Conservation (phyloP, 2,329 filamentous ascomycete species). For the Epichloe elymi region DNA sequence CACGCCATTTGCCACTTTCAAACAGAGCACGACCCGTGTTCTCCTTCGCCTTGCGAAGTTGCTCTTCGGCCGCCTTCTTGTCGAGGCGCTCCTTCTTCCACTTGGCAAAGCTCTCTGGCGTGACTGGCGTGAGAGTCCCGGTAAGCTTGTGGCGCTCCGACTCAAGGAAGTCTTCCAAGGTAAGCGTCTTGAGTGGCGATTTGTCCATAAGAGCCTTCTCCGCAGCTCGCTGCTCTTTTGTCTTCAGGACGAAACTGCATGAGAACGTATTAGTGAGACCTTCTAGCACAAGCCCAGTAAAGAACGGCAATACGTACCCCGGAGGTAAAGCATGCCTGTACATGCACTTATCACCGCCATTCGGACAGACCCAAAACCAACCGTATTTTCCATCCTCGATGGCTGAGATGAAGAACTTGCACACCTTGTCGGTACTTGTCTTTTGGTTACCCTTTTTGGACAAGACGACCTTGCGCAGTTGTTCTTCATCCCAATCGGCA, state of each 20-base stretch:
- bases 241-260: constrained; percentile 82
- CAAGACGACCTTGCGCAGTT: constrained; percentile 76
- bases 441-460: constrained; percentile 95
- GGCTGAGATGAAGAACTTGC: constrained; percentile 95
- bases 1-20: constrained; percentile 88
- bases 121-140: constrained; percentile 85
- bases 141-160: constrained; percentile 92
- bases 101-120: constrained; percentile 79
- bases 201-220: constrained; percentile 96
- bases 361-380: constrained; percentile 98
- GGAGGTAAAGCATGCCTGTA: constrained; percentile 92
- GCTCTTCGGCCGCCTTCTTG: constrained; percentile 92
- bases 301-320: constrained; percentile 50
- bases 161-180: constrained; percentile 93
- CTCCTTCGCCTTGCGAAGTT: constrained; percentile 83
- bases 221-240: constrained; percentile 86
- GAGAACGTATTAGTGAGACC: constrained; percentile 12
- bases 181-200: constrained; percentile 84
- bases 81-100: constrained; percentile 93
- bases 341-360: constrained; percentile 95
- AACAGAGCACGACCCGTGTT: constrained; percentile 91
- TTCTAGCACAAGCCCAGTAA: background rate
- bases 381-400: constrained; percentile 98
- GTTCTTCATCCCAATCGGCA: constrained; percentile 95
- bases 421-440: constrained; percentile 94